These are phyloP conservation scores for Sporothrix brunneoviolacea DNA, from an alignment of 2,329 filamentous ascomycete genomes.

Conservation along the genomic window DNA sequence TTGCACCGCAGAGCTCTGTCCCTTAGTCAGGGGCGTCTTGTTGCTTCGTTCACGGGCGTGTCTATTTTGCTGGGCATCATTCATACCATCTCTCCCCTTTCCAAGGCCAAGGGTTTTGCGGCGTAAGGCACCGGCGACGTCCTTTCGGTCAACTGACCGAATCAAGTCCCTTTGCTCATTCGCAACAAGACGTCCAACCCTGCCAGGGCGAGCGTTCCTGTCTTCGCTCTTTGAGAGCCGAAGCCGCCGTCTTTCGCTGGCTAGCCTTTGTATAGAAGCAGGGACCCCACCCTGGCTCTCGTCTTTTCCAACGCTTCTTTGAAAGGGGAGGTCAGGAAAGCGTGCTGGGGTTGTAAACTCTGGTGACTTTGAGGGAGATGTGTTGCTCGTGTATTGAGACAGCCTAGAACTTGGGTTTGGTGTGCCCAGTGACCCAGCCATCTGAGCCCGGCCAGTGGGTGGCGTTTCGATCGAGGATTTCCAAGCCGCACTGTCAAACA, in stretches of 20 bases:
- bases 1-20: too few relatives aligned
- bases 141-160: background rate
- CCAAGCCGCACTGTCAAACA: constrained; percentile 37
- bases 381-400: constrained; percentile 22
- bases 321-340: background rate
- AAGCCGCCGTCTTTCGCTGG: constrained; percentile 5
- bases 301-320: background rate
- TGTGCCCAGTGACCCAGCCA: background rate
- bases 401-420: constrained; percentile 19
- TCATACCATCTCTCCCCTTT: too few relatives aligned
- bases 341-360: background rate
- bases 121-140: background rate
- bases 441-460: background rate
- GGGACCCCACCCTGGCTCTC: background rate
- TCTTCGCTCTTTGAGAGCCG: constrained; percentile 13
- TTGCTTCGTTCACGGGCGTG: too few relatives aligned
- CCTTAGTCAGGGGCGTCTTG: too few relatives aligned
- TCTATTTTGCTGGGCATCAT: too few relatives aligned
- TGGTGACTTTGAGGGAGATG: constrained; percentile 13
- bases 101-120: too few relatives aligned
- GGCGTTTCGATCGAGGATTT: background rate
- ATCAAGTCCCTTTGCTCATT: background rate
- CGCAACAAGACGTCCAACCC: background rate
- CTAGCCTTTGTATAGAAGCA: background rate
- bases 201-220: background rate